phyloP scores from a whole-genome alignment of 805 yeast species.

The Spathaspora sp. region DNA sequence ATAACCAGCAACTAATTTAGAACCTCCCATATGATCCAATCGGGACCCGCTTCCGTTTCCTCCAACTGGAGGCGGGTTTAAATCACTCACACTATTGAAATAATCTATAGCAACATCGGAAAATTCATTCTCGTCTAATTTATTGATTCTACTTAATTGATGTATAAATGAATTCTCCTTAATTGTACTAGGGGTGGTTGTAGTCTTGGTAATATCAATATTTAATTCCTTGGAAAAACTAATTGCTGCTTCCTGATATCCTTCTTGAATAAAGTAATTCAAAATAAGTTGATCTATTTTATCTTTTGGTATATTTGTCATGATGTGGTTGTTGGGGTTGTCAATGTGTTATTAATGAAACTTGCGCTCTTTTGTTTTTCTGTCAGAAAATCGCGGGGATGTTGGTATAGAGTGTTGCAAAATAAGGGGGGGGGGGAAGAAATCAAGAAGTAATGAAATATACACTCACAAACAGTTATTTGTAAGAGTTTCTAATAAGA shows the following conservation, averaged over 20 bases:
- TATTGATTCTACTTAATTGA: constrained; percentile 7
- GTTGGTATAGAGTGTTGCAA: background rate
- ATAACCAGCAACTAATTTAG: constrained; percentile 33
- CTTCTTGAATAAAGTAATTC: constrained; percentile 75
- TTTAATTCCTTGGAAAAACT: constrained; percentile 59
- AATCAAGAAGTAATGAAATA: too few relatives aligned
- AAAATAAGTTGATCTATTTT: constrained; percentile 54
- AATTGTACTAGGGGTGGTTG: background rate
- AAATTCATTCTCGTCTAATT: constrained; percentile 12
- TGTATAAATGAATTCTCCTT: constrained; percentile 6
- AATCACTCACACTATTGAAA: constrained; percentile 1
- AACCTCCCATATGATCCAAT: constrained; percentile 1
- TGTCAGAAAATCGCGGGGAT: background rate
- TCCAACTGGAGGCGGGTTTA: background rate
- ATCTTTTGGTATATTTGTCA: constrained; percentile 19
- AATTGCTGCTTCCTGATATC: constrained; percentile 65
- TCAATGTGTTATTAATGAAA: background rate
- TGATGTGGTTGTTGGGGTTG: background rate
- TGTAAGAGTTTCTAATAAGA: too few relatives aligned
- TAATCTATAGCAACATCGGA: constrained; percentile 8
- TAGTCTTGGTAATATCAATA: constrained; percentile 14
- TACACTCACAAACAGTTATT: too few relatives aligned
- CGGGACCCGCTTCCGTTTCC: background rate
- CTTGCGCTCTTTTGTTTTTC: background rate
- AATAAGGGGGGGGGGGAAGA: too few relatives aligned